Conservation (phyloP, 108 stramenopile genomes). For the Nannochloropsis oceanica region DNA sequence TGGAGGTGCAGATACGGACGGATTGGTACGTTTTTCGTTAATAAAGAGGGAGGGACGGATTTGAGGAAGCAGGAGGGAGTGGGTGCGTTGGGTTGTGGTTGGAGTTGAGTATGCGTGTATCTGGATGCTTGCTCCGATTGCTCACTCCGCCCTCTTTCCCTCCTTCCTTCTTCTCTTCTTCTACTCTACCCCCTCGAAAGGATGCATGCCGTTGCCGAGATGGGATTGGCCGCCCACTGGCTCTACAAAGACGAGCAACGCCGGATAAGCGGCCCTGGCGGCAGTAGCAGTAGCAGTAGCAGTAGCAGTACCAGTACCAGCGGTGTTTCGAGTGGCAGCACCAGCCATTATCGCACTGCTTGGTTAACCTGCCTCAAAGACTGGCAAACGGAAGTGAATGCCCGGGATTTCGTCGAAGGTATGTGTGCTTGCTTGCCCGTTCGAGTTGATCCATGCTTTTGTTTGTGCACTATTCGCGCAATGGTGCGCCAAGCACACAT, state of each 20-base stretch:
- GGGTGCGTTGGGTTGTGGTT: no score
- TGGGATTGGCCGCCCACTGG: conserved; percentile 30
- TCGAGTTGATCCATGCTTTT: no score
- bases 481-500: no score
- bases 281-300: neutral
- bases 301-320: no score
- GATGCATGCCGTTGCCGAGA: conserved; percentile 31
- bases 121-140: neutral
- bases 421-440: no score
- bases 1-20: conserved; percentile 89
- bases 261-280: neutral
- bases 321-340: no score
- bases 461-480: no score
- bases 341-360: neutral
- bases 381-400: neutral
- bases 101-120: no score
- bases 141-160: neutral
- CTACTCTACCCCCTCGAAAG: neutral
- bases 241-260: conserved; percentile 22
- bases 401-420: neutral
- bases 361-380: neutral
- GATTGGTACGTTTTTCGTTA: neutral
- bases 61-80: no score
- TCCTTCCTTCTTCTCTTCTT: neutral
- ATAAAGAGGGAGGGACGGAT: neutral